Evolutionary conservation across 2,329 filamentous ascomycete genomes (phyloP).

Genomic region (Ascochyta rabiei): DNA sequence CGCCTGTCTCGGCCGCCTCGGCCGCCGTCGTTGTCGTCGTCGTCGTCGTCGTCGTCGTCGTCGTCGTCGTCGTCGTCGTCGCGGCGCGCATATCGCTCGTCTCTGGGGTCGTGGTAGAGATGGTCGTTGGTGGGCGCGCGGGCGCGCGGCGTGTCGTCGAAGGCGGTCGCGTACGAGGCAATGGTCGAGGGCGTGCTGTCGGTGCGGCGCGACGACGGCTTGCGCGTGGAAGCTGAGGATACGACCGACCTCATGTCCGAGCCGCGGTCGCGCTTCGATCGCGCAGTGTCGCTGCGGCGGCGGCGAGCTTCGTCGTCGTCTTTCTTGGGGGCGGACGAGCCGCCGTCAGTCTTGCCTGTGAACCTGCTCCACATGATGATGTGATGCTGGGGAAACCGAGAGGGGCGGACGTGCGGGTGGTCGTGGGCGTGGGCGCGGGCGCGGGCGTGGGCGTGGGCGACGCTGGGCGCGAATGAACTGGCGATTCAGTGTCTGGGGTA

Average conservation of each 20-base stretch:
- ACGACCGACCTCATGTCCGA: slow-evolving; percentile 43
- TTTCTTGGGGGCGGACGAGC: slow-evolving; percentile 32
- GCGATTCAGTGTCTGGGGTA: slow-evolving; percentile 8
- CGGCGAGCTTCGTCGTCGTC: slow-evolving; percentile 37
- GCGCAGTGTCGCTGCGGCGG: slow-evolving; percentile 34
- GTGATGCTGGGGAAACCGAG: slow-evolving; percentile 27
- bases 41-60: too few relatives aligned
- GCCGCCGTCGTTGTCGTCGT: too few relatives aligned
- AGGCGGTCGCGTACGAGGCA: slow-evolving; percentile 50
- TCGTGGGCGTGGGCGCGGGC: slow-evolving; percentile 29
- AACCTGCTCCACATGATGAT: slow-evolving; percentile 50
- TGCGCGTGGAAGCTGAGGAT: slow-evolving; percentile 43
- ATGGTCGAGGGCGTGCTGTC: slow-evolving; percentile 42
- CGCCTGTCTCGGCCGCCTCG: slow-evolving; percentile 40
- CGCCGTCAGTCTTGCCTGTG: slow-evolving; percentile 45
- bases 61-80: too few relatives aligned
- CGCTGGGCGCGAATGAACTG: slow-evolving; percentile 28
- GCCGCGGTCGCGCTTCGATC: slow-evolving; percentile 41
- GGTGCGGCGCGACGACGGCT: slow-evolving; percentile 34
- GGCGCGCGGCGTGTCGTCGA: slow-evolving; percentile 37
- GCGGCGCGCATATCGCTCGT: slow-evolving; percentile 32
- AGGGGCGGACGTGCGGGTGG: slow-evolving; percentile 22
- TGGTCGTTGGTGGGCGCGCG: slow-evolving; percentile 36
- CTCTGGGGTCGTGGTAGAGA: slow-evolving; percentile 39
- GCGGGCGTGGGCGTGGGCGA: slow-evolving; percentile 25